These are phyloP conservation scores for Heracleum sosnowskyi DNA, from an alignment of 129 eudicot species.

Conservation along the genomic window DNA sequence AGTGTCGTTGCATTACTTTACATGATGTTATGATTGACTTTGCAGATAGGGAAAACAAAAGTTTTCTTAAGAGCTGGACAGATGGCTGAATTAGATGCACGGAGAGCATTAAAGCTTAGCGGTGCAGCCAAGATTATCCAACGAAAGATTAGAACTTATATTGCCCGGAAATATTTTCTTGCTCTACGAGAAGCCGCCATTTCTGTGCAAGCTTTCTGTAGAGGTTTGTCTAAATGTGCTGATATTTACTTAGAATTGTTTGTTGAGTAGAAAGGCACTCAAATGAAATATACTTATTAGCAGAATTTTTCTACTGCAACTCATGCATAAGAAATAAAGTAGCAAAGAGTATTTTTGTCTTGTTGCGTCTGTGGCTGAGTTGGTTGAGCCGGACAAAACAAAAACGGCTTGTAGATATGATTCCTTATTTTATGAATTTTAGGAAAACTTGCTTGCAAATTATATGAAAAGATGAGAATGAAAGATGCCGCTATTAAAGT, in stretches of 20 bases:
- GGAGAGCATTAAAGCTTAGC: conserved; percentile 72
- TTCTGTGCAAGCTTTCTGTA: conserved; percentile 62
- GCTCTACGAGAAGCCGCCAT: conserved; percentile 60
- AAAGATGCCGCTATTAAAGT: conserved; percentile 56
- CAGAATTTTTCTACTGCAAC: neutral
- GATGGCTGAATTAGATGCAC: conserved; percentile 92
- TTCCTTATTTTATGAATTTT: conserved; percentile 18
- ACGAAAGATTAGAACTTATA: conserved; percentile 63
- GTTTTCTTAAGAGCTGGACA: conserved; percentile 97
- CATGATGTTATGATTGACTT: conserved; percentile 19
- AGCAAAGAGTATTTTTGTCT: neutral
- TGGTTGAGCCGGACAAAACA: neutral
- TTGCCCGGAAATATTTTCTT: conserved; percentile 55
- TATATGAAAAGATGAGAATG: conserved; percentile 36
- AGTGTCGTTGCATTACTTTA: conserved; percentile 15
- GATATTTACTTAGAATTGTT: neutral
- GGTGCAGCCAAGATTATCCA: conserved; percentile 64
- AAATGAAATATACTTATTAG: neutral
- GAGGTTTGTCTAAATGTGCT: conserved; percentile 42
- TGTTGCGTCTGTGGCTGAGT: neutral
- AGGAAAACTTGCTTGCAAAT: conserved; percentile 56
- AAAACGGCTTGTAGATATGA: neutral
- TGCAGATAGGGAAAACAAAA: conserved; percentile 92
- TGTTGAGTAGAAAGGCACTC: neutral
- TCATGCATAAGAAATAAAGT: neutral